These are phyloP conservation scores for Aaosphaeria pasadenensis DNA, from an alignment of 2,329 filamentous ascomycete species.

Conservation along the genomic window DNA sequence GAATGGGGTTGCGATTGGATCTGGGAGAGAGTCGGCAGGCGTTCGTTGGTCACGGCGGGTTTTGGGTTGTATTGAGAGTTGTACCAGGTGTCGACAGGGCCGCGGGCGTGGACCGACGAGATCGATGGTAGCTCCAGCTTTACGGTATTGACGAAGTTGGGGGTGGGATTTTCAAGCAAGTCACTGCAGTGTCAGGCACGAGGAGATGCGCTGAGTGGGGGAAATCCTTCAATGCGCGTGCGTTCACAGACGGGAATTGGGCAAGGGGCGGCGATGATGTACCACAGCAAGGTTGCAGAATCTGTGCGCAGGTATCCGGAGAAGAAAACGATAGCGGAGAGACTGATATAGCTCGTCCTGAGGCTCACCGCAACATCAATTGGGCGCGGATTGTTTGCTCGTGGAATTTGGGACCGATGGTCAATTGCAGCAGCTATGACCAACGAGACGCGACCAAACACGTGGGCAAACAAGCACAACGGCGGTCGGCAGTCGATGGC, in stretches of 20 bases:
- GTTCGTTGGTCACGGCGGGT: conserved; percentile 68
- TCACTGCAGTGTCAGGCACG: conserved; percentile 11
- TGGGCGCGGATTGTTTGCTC: conserved; percentile 33
- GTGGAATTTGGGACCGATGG: conserved; percentile 10
- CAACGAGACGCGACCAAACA: conserved; percentile 24
- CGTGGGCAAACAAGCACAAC: conserved; percentile 28
- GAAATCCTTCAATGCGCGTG: conserved; percentile 12
- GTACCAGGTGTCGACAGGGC: conserved; percentile 70
- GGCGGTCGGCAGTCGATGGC: conserved; percentile 1
- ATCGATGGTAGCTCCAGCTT: conserved; percentile 93
- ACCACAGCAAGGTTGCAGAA: conserved; percentile 26
- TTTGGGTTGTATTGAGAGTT: conserved; percentile 64
- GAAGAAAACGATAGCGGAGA: conserved; percentile 13
- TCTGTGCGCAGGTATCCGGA: conserved; percentile 27
- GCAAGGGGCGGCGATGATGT: conserved; percentile 15
- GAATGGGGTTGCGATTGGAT: conserved; percentile 41
- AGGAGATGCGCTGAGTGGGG: conserved; percentile 5
- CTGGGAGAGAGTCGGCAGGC: conserved; percentile 68
- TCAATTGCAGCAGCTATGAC: conserved; percentile 12
- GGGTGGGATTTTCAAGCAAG: conserved; percentile 7
- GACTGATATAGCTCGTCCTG: conserved; percentile 23
- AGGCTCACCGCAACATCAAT: conserved; percentile 25
- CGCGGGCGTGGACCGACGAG: conserved; percentile 78
- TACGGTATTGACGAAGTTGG: conserved; percentile 58
- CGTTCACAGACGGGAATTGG: no score